Evolutionary conservation across 2,329 filamentous ascomycete species (phyloP).

Genomic region (Colletotrichum tofieldiae): DNA sequence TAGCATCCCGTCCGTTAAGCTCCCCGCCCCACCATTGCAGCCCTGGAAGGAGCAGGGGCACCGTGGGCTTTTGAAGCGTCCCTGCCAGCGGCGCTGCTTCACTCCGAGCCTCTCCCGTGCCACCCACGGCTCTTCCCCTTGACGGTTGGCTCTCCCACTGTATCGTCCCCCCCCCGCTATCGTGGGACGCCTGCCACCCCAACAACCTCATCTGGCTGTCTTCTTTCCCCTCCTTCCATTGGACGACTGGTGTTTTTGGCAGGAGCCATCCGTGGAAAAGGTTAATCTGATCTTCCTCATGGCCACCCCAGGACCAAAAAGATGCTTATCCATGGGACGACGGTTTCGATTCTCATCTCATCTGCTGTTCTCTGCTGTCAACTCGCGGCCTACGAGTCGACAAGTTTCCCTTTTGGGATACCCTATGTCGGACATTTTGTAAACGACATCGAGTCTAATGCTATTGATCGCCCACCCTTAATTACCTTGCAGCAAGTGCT

Average conservation of each 20-base stretch:
- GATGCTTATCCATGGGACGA: conserved; percentile 35
- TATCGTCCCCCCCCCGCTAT: neutral
- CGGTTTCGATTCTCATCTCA: conserved; percentile 28
- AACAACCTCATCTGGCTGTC: neutral
- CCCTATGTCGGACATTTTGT: conserved; percentile 8
- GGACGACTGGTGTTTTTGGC: neutral
- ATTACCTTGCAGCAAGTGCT: neutral
- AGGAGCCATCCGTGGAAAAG: conserved; percentile 32
- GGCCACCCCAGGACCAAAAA: conserved; percentile 7
- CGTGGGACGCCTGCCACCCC: neutral
- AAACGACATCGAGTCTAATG: conserved; percentile 22
- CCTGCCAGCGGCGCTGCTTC: conserved; percentile 25
- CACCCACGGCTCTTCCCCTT: neutral
- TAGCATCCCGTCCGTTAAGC: conserved; percentile 33
- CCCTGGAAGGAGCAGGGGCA: conserved; percentile 22
- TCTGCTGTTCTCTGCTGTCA: conserved; percentile 12
- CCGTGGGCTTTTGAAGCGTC: neutral
- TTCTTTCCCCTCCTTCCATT: neutral
- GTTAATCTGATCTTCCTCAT: conserved; percentile 38
- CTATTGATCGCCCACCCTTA: conserved; percentile 20
- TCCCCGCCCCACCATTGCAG: conserved; percentile 26
- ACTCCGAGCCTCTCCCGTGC: neutral
- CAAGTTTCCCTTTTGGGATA: conserved; percentile 9
- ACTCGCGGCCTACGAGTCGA: conserved; percentile 3
- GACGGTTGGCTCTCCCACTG: neutral